phyloP scores from a whole-genome alignment of 75 land plant genomes.

The Gnetum montanum region DNA sequence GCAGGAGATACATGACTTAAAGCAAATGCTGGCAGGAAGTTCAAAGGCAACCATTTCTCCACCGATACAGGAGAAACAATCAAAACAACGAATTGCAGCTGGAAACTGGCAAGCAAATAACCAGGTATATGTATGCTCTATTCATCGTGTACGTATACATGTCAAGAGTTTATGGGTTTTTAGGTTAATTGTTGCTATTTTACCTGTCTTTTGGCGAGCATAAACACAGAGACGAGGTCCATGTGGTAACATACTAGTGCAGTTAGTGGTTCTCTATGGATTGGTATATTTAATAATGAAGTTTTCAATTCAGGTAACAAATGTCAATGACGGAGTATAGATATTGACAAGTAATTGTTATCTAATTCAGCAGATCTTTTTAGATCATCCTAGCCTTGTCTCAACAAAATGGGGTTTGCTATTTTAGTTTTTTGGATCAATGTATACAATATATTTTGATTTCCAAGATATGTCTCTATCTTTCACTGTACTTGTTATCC shows the following conservation, averaged over 20 bases:
- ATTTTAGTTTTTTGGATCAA: background rate
- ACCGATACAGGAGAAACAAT: background rate
- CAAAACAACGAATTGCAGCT: slow-evolving; percentile 5
- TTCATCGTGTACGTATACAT: background rate
- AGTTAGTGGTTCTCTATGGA: too few species aligned
- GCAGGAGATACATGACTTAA: slow-evolving; percentile 91
- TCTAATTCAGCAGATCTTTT: background rate
- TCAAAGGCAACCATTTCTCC: slow-evolving; percentile 1
- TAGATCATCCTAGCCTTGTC: background rate
- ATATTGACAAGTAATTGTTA: background rate
- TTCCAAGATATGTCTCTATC: background rate
- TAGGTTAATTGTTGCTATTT: background rate
- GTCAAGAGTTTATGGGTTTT: background rate
- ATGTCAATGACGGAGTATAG: background rate
- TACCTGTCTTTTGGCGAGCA: background rate
- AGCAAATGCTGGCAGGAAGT: slow-evolving; percentile 37
- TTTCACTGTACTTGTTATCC: background rate
- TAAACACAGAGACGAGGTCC: too few species aligned
- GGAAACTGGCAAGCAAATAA: background rate
- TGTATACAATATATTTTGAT: background rate
- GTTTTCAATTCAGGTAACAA: background rate
- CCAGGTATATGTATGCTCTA: background rate
- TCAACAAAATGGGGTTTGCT: too few species aligned
- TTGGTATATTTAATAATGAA: too few species aligned
- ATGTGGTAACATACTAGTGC: too few species aligned